These are phyloP conservation scores for Yamadazyma triangularis DNA, from an alignment of 1,139 yeast species.

Conservation along the genomic window DNA sequence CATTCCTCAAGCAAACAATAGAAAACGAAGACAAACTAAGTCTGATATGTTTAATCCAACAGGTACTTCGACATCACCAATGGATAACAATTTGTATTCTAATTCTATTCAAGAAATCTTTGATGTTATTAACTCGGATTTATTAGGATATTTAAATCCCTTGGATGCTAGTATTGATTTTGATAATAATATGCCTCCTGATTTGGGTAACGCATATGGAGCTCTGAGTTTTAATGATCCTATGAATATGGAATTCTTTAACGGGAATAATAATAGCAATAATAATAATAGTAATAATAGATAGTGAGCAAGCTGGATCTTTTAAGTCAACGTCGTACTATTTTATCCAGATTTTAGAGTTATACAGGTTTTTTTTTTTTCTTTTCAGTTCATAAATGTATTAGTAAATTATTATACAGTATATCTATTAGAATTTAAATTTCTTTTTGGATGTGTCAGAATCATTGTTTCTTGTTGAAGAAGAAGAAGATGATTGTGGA, in stretches of 20 bases:
- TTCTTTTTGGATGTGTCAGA: no score
- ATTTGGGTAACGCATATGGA: conserved; percentile 3
- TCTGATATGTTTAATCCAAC: not conserved
- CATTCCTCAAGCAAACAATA: not conserved
- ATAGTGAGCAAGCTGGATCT: no score
- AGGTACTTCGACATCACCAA: conserved; percentile 3
- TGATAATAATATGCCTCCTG: conserved; percentile 7
- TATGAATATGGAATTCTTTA: conserved; percentile 4
- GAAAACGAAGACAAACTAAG: not conserved
- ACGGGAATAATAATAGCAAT: not conserved
- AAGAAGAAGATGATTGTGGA: no score
- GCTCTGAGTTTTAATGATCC: conserved; percentile 1
- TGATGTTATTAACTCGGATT: conserved; percentile 29
- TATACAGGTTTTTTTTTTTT: no score
- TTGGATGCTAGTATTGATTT: conserved; percentile 20
- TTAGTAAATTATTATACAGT: no score
- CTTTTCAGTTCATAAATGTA: no score
- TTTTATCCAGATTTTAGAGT: no score
- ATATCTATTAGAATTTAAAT: no score
- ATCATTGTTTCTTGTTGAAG: no score
- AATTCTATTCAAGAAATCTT: conserved; percentile 26
- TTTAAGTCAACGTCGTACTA: no score
- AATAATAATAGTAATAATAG: no score
- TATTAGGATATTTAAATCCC: conserved; percentile 24
- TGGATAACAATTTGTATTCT: conserved; percentile 7